phyloP scores from a whole-genome alignment of 495 filamentous ascomycete genomes.

The Penicillium atrosanguineum region DNA sequence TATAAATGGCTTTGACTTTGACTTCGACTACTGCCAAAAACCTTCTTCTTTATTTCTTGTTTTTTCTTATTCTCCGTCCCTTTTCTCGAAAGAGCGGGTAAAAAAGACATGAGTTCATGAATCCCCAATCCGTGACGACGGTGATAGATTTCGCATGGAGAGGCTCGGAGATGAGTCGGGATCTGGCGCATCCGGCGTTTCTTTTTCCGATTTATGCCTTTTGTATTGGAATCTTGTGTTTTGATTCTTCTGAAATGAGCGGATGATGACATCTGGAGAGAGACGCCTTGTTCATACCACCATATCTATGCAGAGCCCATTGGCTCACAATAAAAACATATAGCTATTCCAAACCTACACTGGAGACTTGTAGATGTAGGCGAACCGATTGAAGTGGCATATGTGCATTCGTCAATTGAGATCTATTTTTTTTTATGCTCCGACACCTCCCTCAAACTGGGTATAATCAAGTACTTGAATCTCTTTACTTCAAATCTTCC shows the following conservation, averaged over 20 bases:
- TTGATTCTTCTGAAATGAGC: constrained; percentile 18
- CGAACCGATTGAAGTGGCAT: not conserved
- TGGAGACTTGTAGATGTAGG: not conserved
- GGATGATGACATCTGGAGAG: constrained; percentile 13
- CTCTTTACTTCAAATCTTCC: constrained; percentile 66
- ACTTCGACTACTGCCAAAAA: not conserved
- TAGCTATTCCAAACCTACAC: not conserved
- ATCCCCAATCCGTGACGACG: constrained; percentile 28
- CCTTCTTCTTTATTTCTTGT: constrained; percentile 11
- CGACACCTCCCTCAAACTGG: not conserved
- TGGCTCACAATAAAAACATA: not conserved
- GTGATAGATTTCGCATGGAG: constrained; percentile 34
- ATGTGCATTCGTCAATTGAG: not conserved
- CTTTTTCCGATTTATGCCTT: constrained; percentile 14
- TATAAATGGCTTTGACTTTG: constrained; percentile 38
- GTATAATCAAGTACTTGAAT: not conserved
- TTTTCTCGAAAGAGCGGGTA: constrained; percentile 8
- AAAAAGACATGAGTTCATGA: constrained; percentile 35
- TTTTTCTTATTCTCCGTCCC: constrained; percentile 20
- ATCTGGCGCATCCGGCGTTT: constrained; percentile 34
- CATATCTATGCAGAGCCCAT: not conserved
- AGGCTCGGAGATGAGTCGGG: constrained; percentile 33
- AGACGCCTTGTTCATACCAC: constrained; percentile 23
- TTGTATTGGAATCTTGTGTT: constrained; percentile 25
- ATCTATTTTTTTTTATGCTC: not conserved